phyloP scores from a whole-genome alignment of 106 monocot species.

The Dactylorhiza incarnata region DNA sequence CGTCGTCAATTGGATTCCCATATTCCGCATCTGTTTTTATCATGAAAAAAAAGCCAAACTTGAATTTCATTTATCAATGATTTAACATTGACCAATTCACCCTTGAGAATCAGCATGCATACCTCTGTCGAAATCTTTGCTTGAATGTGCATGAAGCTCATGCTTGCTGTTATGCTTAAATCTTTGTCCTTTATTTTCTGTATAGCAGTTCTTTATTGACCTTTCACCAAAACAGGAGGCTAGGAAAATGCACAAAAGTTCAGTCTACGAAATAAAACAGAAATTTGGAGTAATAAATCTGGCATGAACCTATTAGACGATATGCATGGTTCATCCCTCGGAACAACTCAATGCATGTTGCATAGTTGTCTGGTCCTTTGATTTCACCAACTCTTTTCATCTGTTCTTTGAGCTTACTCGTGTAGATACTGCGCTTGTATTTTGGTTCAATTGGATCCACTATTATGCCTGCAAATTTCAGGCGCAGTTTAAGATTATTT shows the following conservation, averaged over 20 bases:
- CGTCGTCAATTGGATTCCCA: not conserved
- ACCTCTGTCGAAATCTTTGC: not conserved
- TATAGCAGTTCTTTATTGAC: not conserved
- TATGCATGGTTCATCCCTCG: not conserved
- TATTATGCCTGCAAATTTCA: constrained; percentile 3
- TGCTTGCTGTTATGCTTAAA: not conserved
- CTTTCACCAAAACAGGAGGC: not conserved
- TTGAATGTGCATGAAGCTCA: not conserved
- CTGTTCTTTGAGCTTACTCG: not conserved
- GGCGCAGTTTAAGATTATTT: no score
- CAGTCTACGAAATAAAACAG: not conserved
- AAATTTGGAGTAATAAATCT: not conserved
- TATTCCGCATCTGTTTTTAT: not conserved
- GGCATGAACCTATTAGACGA: not conserved
- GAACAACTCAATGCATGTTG: constrained; percentile 5
- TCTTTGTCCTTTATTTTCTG: not conserved
- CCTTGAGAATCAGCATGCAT: not conserved
- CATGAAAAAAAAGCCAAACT: not conserved
- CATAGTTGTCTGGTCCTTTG: constrained; percentile 6
- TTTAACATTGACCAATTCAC: not conserved
- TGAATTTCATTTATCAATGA: not conserved
- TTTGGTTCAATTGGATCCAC: constrained; percentile 8
- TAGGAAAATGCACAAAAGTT: not conserved
- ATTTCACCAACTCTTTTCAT: not conserved
- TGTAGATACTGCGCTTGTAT: not conserved